phyloP scores from a whole-genome alignment of 805 yeast species.

The Blastobotrys parvus region DNA sequence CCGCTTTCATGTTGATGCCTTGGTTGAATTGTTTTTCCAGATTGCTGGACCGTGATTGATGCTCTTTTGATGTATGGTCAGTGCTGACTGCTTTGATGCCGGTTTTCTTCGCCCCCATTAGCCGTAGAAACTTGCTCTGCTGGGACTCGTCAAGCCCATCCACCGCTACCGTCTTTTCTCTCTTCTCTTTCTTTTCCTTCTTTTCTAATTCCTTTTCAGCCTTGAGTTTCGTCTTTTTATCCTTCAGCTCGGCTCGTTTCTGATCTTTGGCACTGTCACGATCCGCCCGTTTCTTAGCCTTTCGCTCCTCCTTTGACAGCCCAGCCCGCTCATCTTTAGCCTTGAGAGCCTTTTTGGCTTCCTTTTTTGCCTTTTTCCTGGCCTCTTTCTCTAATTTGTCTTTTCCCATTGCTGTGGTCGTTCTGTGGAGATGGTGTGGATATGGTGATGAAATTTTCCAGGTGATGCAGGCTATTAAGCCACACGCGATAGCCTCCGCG shows the following conservation, averaged over 20 bases:
- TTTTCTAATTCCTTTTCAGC: conserved; percentile 10
- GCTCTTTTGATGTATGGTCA: neutral
- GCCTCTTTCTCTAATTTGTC: conserved; percentile 1
- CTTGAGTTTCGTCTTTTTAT: conserved; percentile 2
- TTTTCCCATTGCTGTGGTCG: conserved; percentile 3
- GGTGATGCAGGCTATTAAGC: too few relatives aligned
- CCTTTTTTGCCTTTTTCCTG: neutral
- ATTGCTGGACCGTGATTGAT: neutral
- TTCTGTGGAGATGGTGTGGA: neutral
- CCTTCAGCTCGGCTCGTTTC: conserved; percentile 3
- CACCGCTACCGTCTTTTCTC: conserved; percentile 9
- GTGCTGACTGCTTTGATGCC: conserved; percentile 3
- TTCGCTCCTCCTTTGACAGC: conserved; percentile 3
- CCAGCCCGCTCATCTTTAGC: neutral
- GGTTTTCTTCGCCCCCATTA: conserved; percentile 19
- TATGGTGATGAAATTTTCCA: neutral
- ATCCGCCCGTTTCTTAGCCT: conserved; percentile 1
- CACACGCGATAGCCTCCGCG: neutral
- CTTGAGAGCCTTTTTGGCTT: conserved; percentile 1
- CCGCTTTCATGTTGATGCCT: conserved; percentile 13
- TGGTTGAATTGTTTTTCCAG: conserved; percentile 18
- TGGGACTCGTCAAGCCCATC: conserved; percentile 14
- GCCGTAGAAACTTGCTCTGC: conserved; percentile 18
- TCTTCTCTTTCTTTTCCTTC: conserved; percentile 8
- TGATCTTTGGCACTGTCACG: neutral